A percentile compares a stretch with the other conserved stretches of the same genome.
Conservation (phyloP, 805 yeast genomes). For the Suhomyces faveliae region DNA sequence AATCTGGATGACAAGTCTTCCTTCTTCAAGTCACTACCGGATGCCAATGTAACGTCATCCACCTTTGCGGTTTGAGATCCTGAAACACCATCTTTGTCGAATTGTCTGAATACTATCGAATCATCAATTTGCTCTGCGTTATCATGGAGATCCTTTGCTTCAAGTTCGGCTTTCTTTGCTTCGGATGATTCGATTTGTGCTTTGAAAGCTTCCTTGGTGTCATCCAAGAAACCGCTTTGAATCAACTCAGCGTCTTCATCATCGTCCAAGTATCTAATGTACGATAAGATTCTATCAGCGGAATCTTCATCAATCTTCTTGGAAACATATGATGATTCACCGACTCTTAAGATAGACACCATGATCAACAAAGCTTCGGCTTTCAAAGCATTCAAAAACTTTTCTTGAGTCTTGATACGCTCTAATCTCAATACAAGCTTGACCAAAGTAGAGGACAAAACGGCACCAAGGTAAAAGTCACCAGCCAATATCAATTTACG, state of each 20-base stretch:
- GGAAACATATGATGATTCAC: constrained; percentile 66
- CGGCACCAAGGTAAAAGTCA: constrained; percentile 87
- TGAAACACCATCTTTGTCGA: constrained; percentile 40
- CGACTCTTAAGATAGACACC: constrained; percentile 88
- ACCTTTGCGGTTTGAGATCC: constrained; percentile 24
- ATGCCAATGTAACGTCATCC: constrained; percentile 60
- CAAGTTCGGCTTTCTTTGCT: constrained; percentile 52
- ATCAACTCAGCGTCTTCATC: constrained; percentile 52
- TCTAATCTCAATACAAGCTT: constrained; percentile 80
- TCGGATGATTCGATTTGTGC: constrained; percentile 63
- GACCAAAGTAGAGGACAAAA: constrained; percentile 81
- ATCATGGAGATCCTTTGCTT: constrained; percentile 56
- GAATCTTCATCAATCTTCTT: constrained; percentile 93
- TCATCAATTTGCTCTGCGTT: constrained; percentile 79
- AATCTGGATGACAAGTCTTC: constrained; percentile 74
- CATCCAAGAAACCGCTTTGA: constrained; percentile 76
- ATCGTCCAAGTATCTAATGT: constrained; percentile 75
- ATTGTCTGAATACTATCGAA: constrained; percentile 74
- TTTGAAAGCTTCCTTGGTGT: constrained; percentile 82
- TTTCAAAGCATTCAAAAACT: constrained; percentile 73
- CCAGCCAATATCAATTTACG: constrained; percentile 82
- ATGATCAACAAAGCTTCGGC: constrained; percentile 93
- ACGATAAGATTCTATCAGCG: constrained; percentile 88
- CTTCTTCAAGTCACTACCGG: constrained; percentile 48
- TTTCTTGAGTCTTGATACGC: constrained; percentile 51